Conservation (phyloP, 331 rosid species). For the Acacia concinna region DNA sequence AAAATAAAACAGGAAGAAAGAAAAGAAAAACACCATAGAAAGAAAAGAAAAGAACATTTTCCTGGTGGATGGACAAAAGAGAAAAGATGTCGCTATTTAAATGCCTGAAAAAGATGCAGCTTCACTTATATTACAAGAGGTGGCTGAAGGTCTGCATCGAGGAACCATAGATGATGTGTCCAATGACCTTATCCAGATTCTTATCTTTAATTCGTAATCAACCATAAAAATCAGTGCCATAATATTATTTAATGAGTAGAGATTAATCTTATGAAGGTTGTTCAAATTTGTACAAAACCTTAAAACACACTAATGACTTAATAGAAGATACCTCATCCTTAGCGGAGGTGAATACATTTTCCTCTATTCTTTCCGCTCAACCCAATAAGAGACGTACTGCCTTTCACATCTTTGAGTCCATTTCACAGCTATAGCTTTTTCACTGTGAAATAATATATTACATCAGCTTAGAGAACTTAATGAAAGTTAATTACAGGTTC, state of each 20-base stretch:
- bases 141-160: not conserved
- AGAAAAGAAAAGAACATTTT: not conserved
- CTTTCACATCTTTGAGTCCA: not conserved
- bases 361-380: not conserved
- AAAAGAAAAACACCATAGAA: not conserved
- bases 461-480: conserved; percentile 15
- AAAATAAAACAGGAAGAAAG: not conserved
- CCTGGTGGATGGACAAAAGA: not conserved
- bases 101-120: not conserved
- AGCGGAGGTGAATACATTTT: not conserved
- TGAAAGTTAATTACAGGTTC: not conserved
- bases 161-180: not conserved
- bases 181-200: not conserved
- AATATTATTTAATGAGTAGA: not conserved
- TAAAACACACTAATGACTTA: not conserved
- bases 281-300: conserved; percentile 7
- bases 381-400: not conserved
- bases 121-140: conserved; percentile 5
- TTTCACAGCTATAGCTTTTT: not conserved
- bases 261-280: not conserved
- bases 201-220: conserved; percentile 6
- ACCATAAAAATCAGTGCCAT: conserved; percentile 13
- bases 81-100: not conserved
- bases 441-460: conserved; percentile 22
- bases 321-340: conserved; percentile 34